Conservation (phyloP, 2,329 filamentous ascomycete species). For the Beauveria pseudobassiana region DNA sequence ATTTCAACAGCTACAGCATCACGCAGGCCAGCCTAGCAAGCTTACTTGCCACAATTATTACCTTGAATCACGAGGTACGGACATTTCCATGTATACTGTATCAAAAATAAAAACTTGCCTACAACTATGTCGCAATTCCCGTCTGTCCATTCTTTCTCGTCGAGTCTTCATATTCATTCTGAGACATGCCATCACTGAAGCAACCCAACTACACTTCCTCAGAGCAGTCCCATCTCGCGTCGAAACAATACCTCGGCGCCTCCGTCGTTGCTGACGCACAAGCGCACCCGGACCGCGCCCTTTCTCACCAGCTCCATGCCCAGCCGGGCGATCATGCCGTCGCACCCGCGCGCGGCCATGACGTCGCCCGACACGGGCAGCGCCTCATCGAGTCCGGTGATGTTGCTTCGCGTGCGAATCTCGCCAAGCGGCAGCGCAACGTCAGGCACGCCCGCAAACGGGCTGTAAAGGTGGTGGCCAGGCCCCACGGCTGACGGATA, state of each 20-base stretch:
- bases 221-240: background rate
- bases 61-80: background rate
- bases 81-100: background rate
- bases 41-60: background rate
- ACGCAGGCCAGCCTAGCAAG: background rate
- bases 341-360: constrained; percentile 37
- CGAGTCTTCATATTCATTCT: background rate
- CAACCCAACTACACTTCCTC: too few species aligned
- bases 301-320: constrained; percentile 42
- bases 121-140: background rate
- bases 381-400: constrained; percentile 31
- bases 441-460: constrained; percentile 19
- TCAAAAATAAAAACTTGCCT: background rate
- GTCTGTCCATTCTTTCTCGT: background rate
- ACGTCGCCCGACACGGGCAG: constrained; percentile 35
- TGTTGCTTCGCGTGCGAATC: constrained; percentile 29
- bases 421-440: constrained; percentile 36
- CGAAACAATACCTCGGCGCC: constrained; percentile 18
- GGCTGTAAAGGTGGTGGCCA: constrained; percentile 23
- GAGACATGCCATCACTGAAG: background rate
- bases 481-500: constrained; percentile 6
- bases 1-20: constrained; percentile 2
- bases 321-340: constrained; percentile 48
- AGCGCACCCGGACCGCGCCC: constrained; percentile 40
- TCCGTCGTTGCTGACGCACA: too few species aligned